These are phyloP conservation scores for Arachis stenosperma DNA, from an alignment of 306 rosid genomes.

Conservation along the genomic window DNA sequence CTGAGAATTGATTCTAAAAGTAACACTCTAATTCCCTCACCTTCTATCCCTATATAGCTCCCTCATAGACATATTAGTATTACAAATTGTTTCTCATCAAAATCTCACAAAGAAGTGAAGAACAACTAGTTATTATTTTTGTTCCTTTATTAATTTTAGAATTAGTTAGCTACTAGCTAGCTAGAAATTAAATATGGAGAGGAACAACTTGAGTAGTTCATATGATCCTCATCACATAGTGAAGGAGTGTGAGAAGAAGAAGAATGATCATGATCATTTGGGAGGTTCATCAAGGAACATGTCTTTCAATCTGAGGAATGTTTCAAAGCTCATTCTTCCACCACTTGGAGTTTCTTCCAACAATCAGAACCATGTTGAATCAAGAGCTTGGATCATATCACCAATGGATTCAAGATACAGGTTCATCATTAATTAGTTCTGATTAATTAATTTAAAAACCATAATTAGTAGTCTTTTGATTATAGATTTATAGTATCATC, in stretches of 20 bases:
- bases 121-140: too few relatives aligned
- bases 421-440: too few relatives aligned
- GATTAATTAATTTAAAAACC: too few relatives aligned
- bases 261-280: slow-evolving; percentile 16
- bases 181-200: slow-evolving; percentile 40
- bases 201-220: slow-evolving; percentile 30
- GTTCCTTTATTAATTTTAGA: background rate
- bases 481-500: too few relatives aligned
- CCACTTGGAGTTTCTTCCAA: slow-evolving; percentile 73
- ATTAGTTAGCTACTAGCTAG: background rate
- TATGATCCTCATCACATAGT: slow-evolving; percentile 17
- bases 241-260: too few relatives aligned
- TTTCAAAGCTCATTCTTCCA: slow-evolving; percentile 90
- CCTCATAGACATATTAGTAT: background rate
- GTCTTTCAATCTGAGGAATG: slow-evolving; percentile 53
- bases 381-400: slow-evolving; percentile 70
- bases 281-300: slow-evolving; percentile 18
- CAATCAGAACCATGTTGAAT: slow-evolving; percentile 47
- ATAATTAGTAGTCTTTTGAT: background rate
- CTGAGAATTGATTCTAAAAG: too few relatives aligned
- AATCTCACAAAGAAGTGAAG: background rate
- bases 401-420: slow-evolving; percentile 92
- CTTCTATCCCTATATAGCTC: background rate
- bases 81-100: background rate
- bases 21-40: background rate